phyloP scores from a whole-genome alignment of 2,329 filamentous ascomycete genomes.

The Zarea fungicola region DNA sequence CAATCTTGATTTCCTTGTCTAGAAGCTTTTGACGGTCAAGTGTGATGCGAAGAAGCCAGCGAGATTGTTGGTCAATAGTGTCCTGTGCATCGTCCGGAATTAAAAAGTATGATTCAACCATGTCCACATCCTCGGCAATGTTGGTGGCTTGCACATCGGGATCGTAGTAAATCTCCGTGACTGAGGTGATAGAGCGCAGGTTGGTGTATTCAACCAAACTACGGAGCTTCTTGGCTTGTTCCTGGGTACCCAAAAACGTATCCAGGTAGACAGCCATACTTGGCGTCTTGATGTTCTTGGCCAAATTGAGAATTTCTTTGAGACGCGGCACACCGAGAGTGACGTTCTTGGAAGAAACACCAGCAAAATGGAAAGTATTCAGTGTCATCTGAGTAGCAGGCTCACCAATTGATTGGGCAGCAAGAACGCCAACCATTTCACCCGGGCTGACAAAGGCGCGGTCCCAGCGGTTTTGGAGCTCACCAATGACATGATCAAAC shows the following conservation, averaged over 20 bases:
- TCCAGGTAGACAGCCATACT: conserved; percentile 91
- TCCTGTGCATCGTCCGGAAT: conserved; percentile 72
- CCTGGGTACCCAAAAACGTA: conserved; percentile 60
- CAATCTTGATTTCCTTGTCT: conserved; percentile 86
- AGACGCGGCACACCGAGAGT: conserved; percentile 97
- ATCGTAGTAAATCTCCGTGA: conserved; percentile 96
- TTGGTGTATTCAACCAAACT: conserved; percentile 93
- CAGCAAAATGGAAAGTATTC: conserved; percentile 99
- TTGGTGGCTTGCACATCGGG: conserved; percentile 81
- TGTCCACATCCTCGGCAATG: conserved; percentile 82
- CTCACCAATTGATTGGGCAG: conserved; percentile 97
- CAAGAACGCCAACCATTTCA: conserved; percentile 97
- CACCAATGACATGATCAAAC: conserved; percentile 86
- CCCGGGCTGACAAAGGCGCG: conserved; percentile 83
- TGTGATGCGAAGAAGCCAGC: conserved; percentile 91
- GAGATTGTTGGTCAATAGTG: conserved; percentile 69
- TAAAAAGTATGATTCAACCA: conserved; percentile 95
- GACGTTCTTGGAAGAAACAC: conserved; percentile 99
- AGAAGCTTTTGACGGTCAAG: conserved; percentile 91
- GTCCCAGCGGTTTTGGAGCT: conserved; percentile 83
- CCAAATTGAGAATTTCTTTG: conserved; percentile 98
- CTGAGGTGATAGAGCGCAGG: conserved; percentile 81
- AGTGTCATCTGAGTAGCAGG: conserved; percentile 99
- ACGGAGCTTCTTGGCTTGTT: conserved; percentile 78
- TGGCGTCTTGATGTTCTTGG: conserved; percentile 96